Base-by-base conservation (phyloP, 768 basidiomycete species). In the Tylopilus plumbeoviolaceoides region DNA sequence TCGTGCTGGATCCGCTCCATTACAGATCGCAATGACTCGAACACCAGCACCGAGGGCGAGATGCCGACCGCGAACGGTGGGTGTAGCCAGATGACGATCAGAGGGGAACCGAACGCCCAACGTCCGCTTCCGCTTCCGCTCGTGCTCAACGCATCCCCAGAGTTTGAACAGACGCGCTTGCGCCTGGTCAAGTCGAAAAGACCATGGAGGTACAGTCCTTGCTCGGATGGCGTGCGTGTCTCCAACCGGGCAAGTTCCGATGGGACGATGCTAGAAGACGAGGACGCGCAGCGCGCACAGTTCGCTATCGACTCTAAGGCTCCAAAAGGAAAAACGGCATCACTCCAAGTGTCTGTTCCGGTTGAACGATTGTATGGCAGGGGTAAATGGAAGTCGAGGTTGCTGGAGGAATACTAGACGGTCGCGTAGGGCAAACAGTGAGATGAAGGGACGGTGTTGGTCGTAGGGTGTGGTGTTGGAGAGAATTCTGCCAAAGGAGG, bases 321-420 rank as follows among this genome's bases (percentile, higher is more conserved):
- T 18, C 8, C 33, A 1, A 10, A 28, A 47, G 17, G 17, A 10
- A 25, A 28, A 23, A 23, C 9, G 9, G 48, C 11, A 38, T 18
- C 20, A 28, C 53, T 23, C 35, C n/a, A 42, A 7, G 17, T 18
- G 7, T 27, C 38, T 5, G 8, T 43, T 8, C 21, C 20, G 20
- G 18, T 15, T 28, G 15, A 33, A 21, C 43, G 36, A 23, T 43
- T 48, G 35, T 48, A 52, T 17, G 50, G 51, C 11, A 45, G 39
- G 20, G 47, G 55, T 12, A 52, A 43, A 30, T 41, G 57, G 60
- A 53, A 53, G 40, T 54, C 53, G 33, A 40, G 60, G 51, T 40
- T 55, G 35, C 20, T 47, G 8, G 36, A 51, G 27, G 55, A 41
- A 7, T 49, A 44, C 31, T 53, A 28, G 14, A 38, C 11, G 38